A percentile compares a stretch with the other conserved stretches of the same genome.
Conservation (phyloP, 1,139 yeast species). For the Blastobotrys proliferans region DNA sequence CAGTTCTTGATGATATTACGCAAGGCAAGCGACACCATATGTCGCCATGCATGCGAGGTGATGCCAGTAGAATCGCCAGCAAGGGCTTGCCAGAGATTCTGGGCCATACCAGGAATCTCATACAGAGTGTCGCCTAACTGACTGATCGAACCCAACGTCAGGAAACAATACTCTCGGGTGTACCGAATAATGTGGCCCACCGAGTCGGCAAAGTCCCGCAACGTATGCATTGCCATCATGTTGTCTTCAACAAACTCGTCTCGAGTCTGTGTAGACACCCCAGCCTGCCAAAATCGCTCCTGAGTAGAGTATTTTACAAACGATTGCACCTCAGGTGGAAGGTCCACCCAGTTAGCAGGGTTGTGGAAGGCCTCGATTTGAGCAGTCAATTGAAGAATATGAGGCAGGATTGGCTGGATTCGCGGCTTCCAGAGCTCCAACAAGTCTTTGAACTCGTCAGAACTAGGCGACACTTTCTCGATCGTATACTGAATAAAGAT, state of each 20-base stretch:
- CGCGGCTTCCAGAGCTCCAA: slow-evolving; percentile 88
- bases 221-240: slow-evolving; percentile 87
- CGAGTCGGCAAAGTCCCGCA: slow-evolving; percentile 95
- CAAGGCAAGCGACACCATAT: slow-evolving; percentile 84
- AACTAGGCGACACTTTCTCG: slow-evolving; percentile 77
- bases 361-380: slow-evolving; percentile 95
- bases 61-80: slow-evolving; percentile 85
- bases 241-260: slow-evolving; percentile 94
- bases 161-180: slow-evolving; percentile 91
- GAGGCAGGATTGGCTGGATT: slow-evolving; percentile 86
- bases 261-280: slow-evolving; percentile 88
- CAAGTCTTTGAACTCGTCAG: slow-evolving; percentile 69
- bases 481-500: slow-evolving; percentile 92
- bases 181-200: slow-evolving; percentile 96
- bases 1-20: slow-evolving; percentile 86
- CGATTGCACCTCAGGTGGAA: slow-evolving; percentile 85
- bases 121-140: slow-evolving; percentile 87
- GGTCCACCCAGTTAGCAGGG: slow-evolving; percentile 82
- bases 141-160: slow-evolving; percentile 85
- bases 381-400: slow-evolving; percentile 75
- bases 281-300: slow-evolving; percentile 98
- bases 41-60: slow-evolving; percentile 95
- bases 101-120: slow-evolving; percentile 78
- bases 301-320: slow-evolving; percentile 84
- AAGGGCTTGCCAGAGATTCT: slow-evolving; percentile 74